Base-by-base conservation (phyloP, 2,329 filamentous ascomycete genomes). In the Paraphoma chrysanthemicola region DNA sequence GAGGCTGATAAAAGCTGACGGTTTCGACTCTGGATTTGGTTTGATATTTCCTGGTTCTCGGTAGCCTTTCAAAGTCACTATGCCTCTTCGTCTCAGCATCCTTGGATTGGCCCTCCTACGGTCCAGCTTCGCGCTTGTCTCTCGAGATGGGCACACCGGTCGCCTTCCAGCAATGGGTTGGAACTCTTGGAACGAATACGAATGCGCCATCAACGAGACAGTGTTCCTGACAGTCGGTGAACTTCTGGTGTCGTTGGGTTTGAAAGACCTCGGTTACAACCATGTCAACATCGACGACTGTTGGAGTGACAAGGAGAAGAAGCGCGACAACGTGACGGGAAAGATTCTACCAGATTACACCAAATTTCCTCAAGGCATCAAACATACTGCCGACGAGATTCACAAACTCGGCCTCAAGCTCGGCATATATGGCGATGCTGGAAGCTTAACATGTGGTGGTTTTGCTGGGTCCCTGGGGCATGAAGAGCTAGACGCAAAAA, bases 251-350 rank as follows among this genome's bases (percentile, higher is more conserved):
- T 60, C 57, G 2, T 54, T 67, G 8, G 64, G 64, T n/a, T 45
- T 67, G 31, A 66, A 71, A 48, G 39, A 62, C n/a, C 51, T 62
- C 16, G 61, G 61, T 11, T 63, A 63, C 42, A 54, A 44, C 6
- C 86, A 87, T 53, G 80, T 87, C 54, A 85, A 85, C 64, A 83
- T 79, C 29, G 86, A 88, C 70, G 86, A 89, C 67, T 88, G 86
- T 73, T 89, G 71, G 73, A 60, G 78, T 74, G 57, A 78, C 74
- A 51, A 82, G 79, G 78, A 79, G 4, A 59, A 81, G 76, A 48
- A 68, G 50, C 68, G 62, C 42, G 59, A 64, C 28, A 54, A 81
- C 76, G 31, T 67, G 68, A 60, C 65, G 33, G 48, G 70, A 59
- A 53, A 73, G 67, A 49, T 80, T 71, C 18, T 70, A 67, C 56